Evolutionary conservation across 192 early-diverging fungal species (phyloP), one percentile per base, ranked within the genome.

Genomic region (Dispira simplex): DNA sequence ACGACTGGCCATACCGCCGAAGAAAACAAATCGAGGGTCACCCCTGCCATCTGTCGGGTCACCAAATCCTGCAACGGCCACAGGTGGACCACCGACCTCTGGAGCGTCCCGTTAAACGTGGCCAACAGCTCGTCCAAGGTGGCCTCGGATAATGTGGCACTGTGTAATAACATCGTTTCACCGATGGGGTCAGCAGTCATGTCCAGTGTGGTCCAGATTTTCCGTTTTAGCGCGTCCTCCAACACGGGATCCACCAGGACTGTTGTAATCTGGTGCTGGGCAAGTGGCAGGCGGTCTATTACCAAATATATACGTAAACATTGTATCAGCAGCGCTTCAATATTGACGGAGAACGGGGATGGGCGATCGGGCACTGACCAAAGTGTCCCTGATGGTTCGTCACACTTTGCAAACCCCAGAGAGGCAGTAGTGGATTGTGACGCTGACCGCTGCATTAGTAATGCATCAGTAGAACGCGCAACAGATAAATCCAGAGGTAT

Each of bases 221-320:
- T 39, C 32, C 32, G 32, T 39, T 39, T 39, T 39, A 39, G 32
- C 32, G 32, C 1, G 32, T 39, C 6, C 32, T 39, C 6, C 32
- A 39, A 6, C 32, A 39, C 32, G 6, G 32, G 32, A 39, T 39
- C 32, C 6, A 39, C 32, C 3, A 39, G 32, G 32, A 6, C 6
- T 39, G 32, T 6, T 39, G 32, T 39, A 39, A 39, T 39, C 32
- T 39, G 32, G 3, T 39, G 32, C 32, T 39, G 32, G 32, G 32
- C 32, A 39, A 39, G 32, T 39, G 32, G 6, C 0, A 46, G 12
- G 4, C 59, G 6, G 46, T 62, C 59, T 45, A 62, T 20, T 10
- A 25, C 44, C 44, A 46, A 14, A 43, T 62, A 62, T n/a, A 46
- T 46, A 16, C 59, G 59, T n/a, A 62, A 45, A 20, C 59, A 62